Conservation (phyloP, 495 filamentous ascomycete species). For the Parathielavia hyrcaniae region DNA sequence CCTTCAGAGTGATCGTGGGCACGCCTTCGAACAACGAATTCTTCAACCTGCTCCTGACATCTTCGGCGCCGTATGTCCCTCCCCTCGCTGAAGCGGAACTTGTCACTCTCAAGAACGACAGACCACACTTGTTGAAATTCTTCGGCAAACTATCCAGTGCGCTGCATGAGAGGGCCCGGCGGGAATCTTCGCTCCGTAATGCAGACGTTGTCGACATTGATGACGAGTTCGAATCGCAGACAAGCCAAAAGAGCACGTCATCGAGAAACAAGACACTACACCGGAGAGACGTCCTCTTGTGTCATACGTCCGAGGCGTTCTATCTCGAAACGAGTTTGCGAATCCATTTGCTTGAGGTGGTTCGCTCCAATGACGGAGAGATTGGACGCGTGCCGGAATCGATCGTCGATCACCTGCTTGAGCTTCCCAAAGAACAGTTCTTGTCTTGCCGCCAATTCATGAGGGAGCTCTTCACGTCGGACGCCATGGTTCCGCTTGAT, state of each 20-base stretch:
- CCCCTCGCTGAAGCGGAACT: slow-evolving; percentile 30
- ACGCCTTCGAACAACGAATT: slow-evolving; percentile 34
- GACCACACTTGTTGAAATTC: slow-evolving; percentile 33
- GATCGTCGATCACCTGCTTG: slow-evolving; percentile 54
- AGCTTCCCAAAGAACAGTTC: slow-evolving; percentile 54
- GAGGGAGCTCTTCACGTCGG: slow-evolving; percentile 44
- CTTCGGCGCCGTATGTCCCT: slow-evolving; percentile 37
- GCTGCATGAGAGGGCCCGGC: slow-evolving; percentile 40
- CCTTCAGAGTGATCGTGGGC: slow-evolving; percentile 31
- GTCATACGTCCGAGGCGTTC: slow-evolving; percentile 46
- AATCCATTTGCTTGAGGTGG: slow-evolving; percentile 36
- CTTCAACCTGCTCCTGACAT: slow-evolving; percentile 33
- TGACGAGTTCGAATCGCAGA: slow-evolving; percentile 55
- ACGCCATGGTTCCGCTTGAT: slow-evolving; percentile 37
- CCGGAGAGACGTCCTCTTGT: slow-evolving; percentile 43
- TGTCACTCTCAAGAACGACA: slow-evolving; percentile 27
- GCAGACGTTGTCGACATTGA: slow-evolving; percentile 75
- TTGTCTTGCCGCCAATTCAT: slow-evolving; percentile 50
- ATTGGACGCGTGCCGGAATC: slow-evolving; percentile 34
- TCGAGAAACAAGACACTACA: slow-evolving; percentile 35
- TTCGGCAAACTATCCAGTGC: slow-evolving; percentile 39
- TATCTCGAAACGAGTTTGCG: slow-evolving; percentile 37
- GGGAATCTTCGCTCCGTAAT: slow-evolving; percentile 25
- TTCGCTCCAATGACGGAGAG: slow-evolving; percentile 33
- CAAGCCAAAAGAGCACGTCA: slow-evolving; percentile 40